These are phyloP conservation scores for Xylariaceae sp. DNA, from an alignment of 2,329 filamentous ascomycete genomes.

Conservation along the genomic window DNA sequence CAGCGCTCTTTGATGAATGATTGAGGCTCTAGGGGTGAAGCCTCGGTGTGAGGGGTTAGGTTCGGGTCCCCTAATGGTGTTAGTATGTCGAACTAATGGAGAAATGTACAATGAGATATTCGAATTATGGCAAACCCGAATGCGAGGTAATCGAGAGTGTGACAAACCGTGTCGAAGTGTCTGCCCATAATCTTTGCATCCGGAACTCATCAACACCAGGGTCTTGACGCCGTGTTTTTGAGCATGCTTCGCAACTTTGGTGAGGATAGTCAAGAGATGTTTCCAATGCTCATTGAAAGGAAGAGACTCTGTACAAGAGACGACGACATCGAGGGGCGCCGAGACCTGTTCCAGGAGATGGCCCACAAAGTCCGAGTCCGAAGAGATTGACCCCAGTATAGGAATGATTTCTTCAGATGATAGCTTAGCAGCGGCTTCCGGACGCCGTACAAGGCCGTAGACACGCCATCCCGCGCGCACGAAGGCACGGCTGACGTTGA, in stretches of 20 bases:
- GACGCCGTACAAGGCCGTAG: slow-evolving; percentile 43
- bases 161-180: slow-evolving; percentile 28
- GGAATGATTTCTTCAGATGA: slow-evolving; percentile 38
- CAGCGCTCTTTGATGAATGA: slow-evolving; percentile 32
- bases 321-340: slow-evolving; percentile 38
- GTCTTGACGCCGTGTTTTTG: slow-evolving; percentile 35
- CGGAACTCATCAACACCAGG: slow-evolving; percentile 45
- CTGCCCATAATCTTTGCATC: slow-evolving; percentile 50
- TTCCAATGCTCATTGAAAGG: slow-evolving; percentile 40
- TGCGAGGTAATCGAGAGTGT: too few species aligned
- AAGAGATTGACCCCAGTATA: slow-evolving; percentile 37
- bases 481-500: slow-evolving; percentile 44
- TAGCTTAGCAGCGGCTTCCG: slow-evolving; percentile 30
- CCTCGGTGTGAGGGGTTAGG: slow-evolving; percentile 43
- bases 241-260: slow-evolving; percentile 32
- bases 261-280: slow-evolving; percentile 36
- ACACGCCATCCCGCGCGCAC: slow-evolving; percentile 43
- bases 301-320: slow-evolving; percentile 42
- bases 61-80: slow-evolving; percentile 20
- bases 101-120: too few species aligned
- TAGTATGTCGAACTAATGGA: too few species aligned
- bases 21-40: slow-evolving; percentile 36
- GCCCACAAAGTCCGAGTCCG: slow-evolving; percentile 24
- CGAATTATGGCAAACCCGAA: too few species aligned
- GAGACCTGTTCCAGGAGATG: slow-evolving; percentile 21